Conservation (phyloP, 2,329 filamentous ascomycete genomes). For the Aureobasidium sp. region DNA sequence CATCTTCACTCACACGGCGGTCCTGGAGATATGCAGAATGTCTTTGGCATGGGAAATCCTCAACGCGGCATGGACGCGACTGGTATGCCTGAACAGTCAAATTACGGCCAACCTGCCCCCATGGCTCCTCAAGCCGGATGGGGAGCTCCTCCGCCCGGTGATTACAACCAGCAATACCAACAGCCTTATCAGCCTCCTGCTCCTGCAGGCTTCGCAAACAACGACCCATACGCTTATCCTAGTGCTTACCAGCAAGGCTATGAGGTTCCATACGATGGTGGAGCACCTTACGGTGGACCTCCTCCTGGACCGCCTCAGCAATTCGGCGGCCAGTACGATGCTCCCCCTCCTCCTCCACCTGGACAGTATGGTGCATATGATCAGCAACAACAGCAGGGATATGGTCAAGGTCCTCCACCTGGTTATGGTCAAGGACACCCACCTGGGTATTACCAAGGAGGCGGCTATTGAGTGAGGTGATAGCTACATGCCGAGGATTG, state of each 20-base stretch:
- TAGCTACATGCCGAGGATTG: not conserved
- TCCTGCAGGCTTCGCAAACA: constrained; percentile 22
- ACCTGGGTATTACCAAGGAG: constrained; percentile 3
- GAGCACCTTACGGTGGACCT: not conserved
- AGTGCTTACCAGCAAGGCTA: constrained; percentile 29
- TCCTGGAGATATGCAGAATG: not conserved
- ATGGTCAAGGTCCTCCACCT: not conserved
- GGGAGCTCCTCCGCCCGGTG: not conserved
- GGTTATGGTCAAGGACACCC: not conserved
- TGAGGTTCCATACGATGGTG: constrained; percentile 22
- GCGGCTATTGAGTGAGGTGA: not conserved
- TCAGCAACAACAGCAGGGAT: not conserved
- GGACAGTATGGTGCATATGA: not conserved
- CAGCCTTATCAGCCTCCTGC: constrained; percentile 16
- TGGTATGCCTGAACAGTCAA: not conserved
- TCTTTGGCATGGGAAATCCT: not conserved
- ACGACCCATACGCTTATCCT: constrained; percentile 23
- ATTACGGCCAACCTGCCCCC: not conserved
- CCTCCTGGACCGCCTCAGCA: not conserved
- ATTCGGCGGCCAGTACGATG: not conserved
- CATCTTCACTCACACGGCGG: constrained; percentile 9
- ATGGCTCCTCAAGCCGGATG: not conserved
- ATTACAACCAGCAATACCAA: constrained; percentile 4
- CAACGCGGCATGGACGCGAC: not conserved
- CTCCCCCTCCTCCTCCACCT: not conserved